These are phyloP conservation scores for Trichoderma semiorbis DNA, from an alignment of 2,329 filamentous ascomycete genomes.

Conservation along the genomic window DNA sequence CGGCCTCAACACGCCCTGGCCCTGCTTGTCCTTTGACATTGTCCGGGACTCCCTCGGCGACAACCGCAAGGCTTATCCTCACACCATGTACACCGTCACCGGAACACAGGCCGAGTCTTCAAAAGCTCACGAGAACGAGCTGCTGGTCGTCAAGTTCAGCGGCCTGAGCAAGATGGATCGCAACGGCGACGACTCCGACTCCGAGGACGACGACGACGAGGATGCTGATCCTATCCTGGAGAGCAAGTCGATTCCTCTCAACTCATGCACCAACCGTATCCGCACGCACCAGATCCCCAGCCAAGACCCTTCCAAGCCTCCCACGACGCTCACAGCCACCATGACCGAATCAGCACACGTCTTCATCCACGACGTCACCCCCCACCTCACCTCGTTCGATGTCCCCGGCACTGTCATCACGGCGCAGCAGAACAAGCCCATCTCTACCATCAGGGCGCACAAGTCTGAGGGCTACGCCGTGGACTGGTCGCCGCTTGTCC, in stretches of 20 bases:
- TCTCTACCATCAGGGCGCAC: conserved; percentile 85
- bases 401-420: conserved; percentile 78
- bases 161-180: conserved; percentile 84
- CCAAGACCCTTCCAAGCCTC: conserved; percentile 65
- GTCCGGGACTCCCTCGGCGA: conserved; percentile 82
- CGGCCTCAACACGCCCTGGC: conserved; percentile 90
- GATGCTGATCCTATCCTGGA: conserved; percentile 86
- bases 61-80: conserved; percentile 87
- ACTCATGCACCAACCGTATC: conserved; percentile 89
- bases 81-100: conserved; percentile 90
- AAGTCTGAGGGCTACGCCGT: conserved; percentile 91
- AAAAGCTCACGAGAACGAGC: conserved; percentile 78
- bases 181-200: conserved; percentile 61
- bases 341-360: conserved; percentile 90
- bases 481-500: conserved; percentile 83
- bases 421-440: conserved; percentile 80
- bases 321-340: conserved; percentile 79
- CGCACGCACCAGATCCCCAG: conserved; percentile 77
- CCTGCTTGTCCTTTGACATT: conserved; percentile 94
- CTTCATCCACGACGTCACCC: conserved; percentile 90
- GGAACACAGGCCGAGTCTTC: conserved; percentile 84
- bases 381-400: conserved; percentile 86
- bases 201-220: conserved; percentile 72
- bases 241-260: conserved; percentile 81
- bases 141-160: conserved; percentile 96